Conservation (phyloP, 139 green algal species). For the Raphidocelis subcapitata region DNA sequence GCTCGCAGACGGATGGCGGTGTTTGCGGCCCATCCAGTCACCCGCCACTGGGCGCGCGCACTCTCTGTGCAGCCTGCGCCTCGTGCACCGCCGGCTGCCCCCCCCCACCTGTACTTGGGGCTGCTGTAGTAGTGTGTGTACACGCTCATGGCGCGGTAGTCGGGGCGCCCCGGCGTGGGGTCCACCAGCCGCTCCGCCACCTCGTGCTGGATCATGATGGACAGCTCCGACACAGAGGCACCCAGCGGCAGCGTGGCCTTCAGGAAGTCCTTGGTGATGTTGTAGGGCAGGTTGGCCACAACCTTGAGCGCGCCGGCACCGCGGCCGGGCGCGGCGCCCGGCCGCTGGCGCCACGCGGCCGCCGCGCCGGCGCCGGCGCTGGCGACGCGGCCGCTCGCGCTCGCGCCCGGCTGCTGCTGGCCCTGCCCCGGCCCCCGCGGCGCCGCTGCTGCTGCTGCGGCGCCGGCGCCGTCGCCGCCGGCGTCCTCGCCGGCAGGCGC, state of each 20-base stretch:
- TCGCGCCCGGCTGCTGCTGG: constrained; percentile 9
- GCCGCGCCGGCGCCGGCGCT: neutral
- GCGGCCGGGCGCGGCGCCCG: neutral
- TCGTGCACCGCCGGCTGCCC: no score
- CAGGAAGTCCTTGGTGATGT: constrained; percentile 95
- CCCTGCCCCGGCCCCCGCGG: constrained; percentile 10
- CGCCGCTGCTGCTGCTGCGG: constrained; percentile 11
- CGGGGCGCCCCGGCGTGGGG: constrained; percentile 35
- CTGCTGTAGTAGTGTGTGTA: constrained; percentile 70
- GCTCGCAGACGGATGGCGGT: no score
- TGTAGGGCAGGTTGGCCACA: constrained; percentile 96
- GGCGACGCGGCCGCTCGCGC: constrained; percentile 1
- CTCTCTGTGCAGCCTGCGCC: no score
- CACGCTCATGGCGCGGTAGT: constrained; percentile 87
- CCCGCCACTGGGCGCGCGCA: no score
- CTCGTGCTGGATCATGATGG: constrained; percentile 75
- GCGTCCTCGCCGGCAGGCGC: neutral
- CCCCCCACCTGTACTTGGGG: constrained; percentile 57
- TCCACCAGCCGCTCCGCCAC: constrained; percentile 37
- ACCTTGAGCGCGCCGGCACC: constrained; percentile 58
- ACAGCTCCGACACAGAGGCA: constrained; percentile 61
- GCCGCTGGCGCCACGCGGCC: neutral
- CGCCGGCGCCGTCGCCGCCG: neutral
- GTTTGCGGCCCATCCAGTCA: no score
- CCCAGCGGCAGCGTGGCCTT: constrained; percentile 74